A percentile compares a stretch with the other conserved stretches of the same genome.
Evolutionary conservation across 305 asterid genomes (phyloP).

Genomic region (Andrographis paniculata): DNA sequence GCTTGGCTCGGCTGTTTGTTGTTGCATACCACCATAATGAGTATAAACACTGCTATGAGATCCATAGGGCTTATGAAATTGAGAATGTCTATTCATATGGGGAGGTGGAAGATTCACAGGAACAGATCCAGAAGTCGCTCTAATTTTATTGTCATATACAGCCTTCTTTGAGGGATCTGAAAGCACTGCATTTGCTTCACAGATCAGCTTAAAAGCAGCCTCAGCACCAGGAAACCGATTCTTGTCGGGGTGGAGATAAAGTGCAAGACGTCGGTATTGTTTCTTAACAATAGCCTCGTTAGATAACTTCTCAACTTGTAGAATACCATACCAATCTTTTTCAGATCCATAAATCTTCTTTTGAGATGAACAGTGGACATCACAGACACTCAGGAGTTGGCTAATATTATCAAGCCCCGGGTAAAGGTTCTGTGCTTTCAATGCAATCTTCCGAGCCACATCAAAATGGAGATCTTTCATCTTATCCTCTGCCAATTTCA

Average conservation of each 20-base stretch:
- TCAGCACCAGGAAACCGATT: conserved; percentile 53
- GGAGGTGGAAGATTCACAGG: conserved; percentile 29
- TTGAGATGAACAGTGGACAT: conserved; percentile 43
- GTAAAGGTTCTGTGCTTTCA: conserved; percentile 41
- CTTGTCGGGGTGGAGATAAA: conserved; percentile 54
- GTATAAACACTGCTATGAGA: conserved; percentile 20
- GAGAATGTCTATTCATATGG: conserved; percentile 22
- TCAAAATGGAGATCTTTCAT: conserved; percentile 38
- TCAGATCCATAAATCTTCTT: conserved; percentile 32
- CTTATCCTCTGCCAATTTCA: conserved; percentile 42
- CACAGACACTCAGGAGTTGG: conserved; percentile 42
- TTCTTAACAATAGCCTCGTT: conserved; percentile 38
- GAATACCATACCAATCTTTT: conserved; percentile 59
- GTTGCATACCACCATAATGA: conserved; percentile 26
- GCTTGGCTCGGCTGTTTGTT: conserved; percentile 20
- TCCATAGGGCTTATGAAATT: conserved; percentile 23
- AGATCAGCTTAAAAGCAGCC: conserved; percentile 51
- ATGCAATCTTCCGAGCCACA: conserved; percentile 38
- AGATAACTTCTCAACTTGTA: conserved; percentile 34
- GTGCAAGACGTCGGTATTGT: conserved; percentile 49
- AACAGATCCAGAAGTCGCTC: conserved; percentile 21
- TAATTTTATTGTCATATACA: conserved; percentile 32
- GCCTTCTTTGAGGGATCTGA: conserved; percentile 39
- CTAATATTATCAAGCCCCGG: conserved; percentile 48
- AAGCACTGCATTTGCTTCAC: conserved; percentile 45